phyloP scores from a whole-genome alignment of 768 basidiomycete genomes.

The Russula virescens region DNA sequence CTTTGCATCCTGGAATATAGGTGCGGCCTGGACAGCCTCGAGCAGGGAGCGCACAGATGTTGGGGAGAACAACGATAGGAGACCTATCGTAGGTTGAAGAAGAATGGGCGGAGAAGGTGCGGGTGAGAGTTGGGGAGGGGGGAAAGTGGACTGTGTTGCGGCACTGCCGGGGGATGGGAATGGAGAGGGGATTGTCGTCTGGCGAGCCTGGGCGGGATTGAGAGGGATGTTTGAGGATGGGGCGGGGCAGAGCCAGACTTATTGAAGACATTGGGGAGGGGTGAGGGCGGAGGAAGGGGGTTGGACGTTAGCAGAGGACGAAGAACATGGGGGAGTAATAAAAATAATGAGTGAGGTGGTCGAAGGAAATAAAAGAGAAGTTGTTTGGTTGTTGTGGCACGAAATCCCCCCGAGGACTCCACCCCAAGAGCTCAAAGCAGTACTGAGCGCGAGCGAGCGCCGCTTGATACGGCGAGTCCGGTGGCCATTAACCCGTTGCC shows the following conservation, averaged over 20 bases:
- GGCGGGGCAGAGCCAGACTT: slow-evolving; percentile 16
- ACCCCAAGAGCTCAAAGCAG: too few relatives aligned
- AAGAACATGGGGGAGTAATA: slow-evolving; percentile 6
- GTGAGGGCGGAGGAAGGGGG: neutral
- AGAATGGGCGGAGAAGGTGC: slow-evolving; percentile 40
- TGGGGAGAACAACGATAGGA: slow-evolving; percentile 68
- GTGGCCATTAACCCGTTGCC: neutral
- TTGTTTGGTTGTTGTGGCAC: slow-evolving; percentile 10
- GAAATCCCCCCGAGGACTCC: too few relatives aligned
- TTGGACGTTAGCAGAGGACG: slow-evolving; percentile 9
- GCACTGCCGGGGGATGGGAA: slow-evolving; percentile 6
- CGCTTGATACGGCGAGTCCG: neutral
- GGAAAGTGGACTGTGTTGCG: slow-evolving; percentile 43
- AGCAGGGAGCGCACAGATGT: slow-evolving; percentile 70
- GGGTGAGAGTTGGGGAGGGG: slow-evolving; percentile 33
- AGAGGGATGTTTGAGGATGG: slow-evolving; percentile 24
- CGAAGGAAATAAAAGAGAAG: neutral
- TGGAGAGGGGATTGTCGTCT: neutral
- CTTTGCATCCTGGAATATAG: slow-evolving; percentile 44
- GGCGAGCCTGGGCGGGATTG: neutral
- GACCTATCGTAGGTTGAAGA: slow-evolving; percentile 65
- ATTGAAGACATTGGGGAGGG: neutral
- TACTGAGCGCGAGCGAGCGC: neutral
- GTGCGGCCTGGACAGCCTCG: slow-evolving; percentile 73
- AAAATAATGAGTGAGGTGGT: neutral